Base-by-base conservation (phyloP, 768 basidiomycete species). In the Kwoniella botswanensis region DNA sequence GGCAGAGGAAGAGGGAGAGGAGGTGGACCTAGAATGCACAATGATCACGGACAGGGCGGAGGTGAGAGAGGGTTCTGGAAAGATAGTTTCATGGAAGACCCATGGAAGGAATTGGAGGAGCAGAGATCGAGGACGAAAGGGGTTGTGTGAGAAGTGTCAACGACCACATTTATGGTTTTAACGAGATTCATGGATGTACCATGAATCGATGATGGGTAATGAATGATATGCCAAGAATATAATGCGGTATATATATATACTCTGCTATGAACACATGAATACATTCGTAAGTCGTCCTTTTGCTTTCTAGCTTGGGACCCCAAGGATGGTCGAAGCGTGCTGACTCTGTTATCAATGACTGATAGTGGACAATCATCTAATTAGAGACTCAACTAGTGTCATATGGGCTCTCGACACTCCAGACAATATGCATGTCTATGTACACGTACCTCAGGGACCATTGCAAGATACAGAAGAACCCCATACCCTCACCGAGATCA, bases 11-110 rank as follows among this genome's bases (percentile, higher is more conserved):
- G 71, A 17, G 65, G 61, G 17, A 42, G 72, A n/a, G 53, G 66
- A n/a, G 71, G 74, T 57, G 58, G 65, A n/a, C 56, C 42, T 5
- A n/a, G 65, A 24, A 24, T 24, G 24, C 44, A 52, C 1, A 2
- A 61, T n/a, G 52, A 24, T 65, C 15, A 46, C 29, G 59, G 67
- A 41, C 44, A 60, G 18, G 57, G 24, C 3, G 59, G 42, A 21
- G 53, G 60, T 21, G 61, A 56, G 18, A 62, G 56, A 61, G 77
- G 77, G n/a, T 76, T 67, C 58, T 78, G 74, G 63, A 71, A 76
- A 42, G 65, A 70, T 41, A 76, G 77, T 53, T 73, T 76, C 56
- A 68, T 72, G 22, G 68, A 78, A 46, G 77, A 78, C 63, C 77
- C 77, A 29, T 78, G 77, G 77, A 70, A 74, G 64, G 68, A 70